Evolutionary conservation across 1,139 yeast genomes (phyloP).

Genomic region (Nakaseomyces glabratus): DNA sequence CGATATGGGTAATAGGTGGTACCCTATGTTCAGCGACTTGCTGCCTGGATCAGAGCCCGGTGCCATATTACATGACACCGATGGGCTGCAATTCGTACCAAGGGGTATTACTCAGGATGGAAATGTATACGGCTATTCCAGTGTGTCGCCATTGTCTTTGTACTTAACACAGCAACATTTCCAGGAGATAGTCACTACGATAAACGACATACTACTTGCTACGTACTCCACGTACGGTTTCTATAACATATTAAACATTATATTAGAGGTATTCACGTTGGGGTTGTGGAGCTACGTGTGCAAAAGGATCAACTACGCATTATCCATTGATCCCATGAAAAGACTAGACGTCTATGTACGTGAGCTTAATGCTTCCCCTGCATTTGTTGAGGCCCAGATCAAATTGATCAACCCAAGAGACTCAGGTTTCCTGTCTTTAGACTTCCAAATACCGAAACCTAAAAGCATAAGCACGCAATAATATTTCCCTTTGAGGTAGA

Average conservation of each 20-base stretch:
- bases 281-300: conserved; percentile 30
- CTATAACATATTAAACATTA: conserved; percentile 35
- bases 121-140: conserved; percentile 43
- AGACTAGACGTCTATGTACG: conserved; percentile 42
- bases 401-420: conserved; percentile 44
- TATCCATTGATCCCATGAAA: conserved; percentile 20
- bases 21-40: conserved; percentile 51
- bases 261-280: conserved; percentile 43
- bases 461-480: no score
- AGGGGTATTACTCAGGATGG: conserved; percentile 38
- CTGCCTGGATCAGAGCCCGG: conserved; percentile 66
- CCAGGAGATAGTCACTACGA: conserved; percentile 33
- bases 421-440: conserved; percentile 56
- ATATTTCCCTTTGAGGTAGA: no score
- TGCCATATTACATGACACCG: conserved; percentile 35
- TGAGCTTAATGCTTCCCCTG: conserved; percentile 34
- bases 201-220: conserved; percentile 39
- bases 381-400: conserved; percentile 29
- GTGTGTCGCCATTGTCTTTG: conserved; percentile 46
- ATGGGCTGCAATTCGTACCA: conserved; percentile 27
- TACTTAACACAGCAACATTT: conserved; percentile 37
- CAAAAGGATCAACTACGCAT: conserved; percentile 7
- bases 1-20: conserved; percentile 24
- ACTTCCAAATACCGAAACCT: conserved; percentile 45
- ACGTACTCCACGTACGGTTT: conserved; percentile 37